These are phyloP conservation scores for Anisodus tanguticus DNA, from an alignment of 257 asterid species.

Conservation along the genomic window DNA sequence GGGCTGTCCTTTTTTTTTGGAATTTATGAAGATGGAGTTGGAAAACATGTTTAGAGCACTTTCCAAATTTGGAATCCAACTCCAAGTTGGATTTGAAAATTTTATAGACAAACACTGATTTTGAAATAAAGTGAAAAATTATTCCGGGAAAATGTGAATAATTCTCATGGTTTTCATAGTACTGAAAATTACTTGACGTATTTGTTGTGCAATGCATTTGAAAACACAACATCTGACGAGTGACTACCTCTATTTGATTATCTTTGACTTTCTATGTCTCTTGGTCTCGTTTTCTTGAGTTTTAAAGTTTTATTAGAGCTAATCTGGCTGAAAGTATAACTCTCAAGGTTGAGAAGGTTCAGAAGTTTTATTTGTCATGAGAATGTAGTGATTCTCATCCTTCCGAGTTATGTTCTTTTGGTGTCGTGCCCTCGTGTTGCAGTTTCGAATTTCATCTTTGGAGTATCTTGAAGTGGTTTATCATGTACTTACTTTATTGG, in stretches of 20 bases:
- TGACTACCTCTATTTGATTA: background rate
- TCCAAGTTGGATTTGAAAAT: too few species aligned
- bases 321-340: background rate
- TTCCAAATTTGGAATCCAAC: too few species aligned
- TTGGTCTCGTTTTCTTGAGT: conserved; percentile 3
- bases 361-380: background rate
- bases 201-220: background rate
- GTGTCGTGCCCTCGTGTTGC: background rate
- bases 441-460: conserved; percentile 20
- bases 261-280: background rate
- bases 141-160: too few species aligned
- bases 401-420: background rate
- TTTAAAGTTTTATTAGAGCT: background rate
- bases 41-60: too few species aligned
- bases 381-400: conserved; percentile 18
- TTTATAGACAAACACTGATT: too few species aligned
- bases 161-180: background rate
- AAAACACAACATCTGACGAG: background rate
- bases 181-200: background rate
- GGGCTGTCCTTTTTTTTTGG: too few species aligned
- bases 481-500: background rate
- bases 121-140: too few species aligned
- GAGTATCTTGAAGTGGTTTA: background rate
- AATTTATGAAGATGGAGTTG: too few species aligned
- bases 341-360: background rate